Evolutionary conservation across 202 grass and related monocot genomes (phyloP).

Genomic region (Panicum virgatum): DNA sequence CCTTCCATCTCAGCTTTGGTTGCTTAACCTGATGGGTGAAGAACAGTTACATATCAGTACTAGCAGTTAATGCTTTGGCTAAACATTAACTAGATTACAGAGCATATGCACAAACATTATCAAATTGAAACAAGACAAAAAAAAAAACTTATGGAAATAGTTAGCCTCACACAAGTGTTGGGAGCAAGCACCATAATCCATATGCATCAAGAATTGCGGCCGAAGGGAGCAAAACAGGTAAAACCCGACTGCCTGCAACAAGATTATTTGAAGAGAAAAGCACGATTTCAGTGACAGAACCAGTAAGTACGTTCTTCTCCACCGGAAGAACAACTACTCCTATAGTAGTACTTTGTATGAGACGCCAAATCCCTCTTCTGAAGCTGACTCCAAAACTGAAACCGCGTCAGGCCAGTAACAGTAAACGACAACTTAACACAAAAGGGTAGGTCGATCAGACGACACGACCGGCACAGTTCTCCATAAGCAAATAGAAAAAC

Average conservation of each 20-base stretch:
- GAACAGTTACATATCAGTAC: not conserved
- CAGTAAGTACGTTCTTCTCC: not conserved
- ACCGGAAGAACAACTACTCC: not conserved
- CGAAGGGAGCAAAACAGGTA: not conserved
- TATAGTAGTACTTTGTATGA: not conserved
- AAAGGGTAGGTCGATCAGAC: conserved; percentile 30
- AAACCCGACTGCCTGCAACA: not conserved
- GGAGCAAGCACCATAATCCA: not conserved
- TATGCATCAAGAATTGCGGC: not conserved
- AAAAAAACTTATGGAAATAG: not conserved
- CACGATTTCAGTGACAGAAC: not conserved
- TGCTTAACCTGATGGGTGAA: conserved; percentile 7
- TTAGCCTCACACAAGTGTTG: not conserved
- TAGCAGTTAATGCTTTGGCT: not conserved
- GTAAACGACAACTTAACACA: conserved; percentile 31
- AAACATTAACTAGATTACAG: not conserved
- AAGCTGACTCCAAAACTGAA: conserved; percentile 39
- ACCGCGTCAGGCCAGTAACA: conserved; percentile 17
- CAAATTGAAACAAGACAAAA: conserved; percentile 5
- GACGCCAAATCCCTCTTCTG: not conserved
- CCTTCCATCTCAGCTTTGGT: conserved; percentile 47
- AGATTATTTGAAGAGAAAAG: not conserved
- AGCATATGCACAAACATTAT: not conserved
- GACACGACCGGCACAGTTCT: conserved; percentile 36
- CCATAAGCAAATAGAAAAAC: conserved; percentile 36